Evolutionary conservation across 2,329 filamentous ascomycete species (phyloP).

Genomic region (Microdochium paspali): DNA sequence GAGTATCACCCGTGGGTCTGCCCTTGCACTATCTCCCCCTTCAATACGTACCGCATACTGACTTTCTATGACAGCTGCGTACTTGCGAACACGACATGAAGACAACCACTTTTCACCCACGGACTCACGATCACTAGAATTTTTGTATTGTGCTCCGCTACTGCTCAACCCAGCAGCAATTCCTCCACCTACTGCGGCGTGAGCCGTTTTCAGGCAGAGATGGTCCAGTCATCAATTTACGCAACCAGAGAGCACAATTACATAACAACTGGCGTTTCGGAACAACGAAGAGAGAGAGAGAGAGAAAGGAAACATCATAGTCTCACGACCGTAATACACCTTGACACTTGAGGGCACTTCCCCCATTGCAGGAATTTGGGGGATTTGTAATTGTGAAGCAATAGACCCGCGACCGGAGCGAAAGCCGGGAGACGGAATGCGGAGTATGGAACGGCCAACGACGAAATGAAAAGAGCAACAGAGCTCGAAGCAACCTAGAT

Average conservation of each 20-base stretch:
- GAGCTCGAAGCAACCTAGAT: too few species aligned
- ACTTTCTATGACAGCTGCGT: slow-evolving; percentile 17
- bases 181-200: not conserved
- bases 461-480: too few species aligned
- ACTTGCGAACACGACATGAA: slow-evolving; percentile 36
- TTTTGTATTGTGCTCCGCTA: slow-evolving; percentile 32
- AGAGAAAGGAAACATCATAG: not conserved
- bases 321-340: not conserved
- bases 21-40: not conserved
- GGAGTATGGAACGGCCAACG: too few species aligned
- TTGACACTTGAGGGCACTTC: not conserved
- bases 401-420: too few species aligned
- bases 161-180: slow-evolving; percentile 15
- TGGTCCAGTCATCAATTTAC: not conserved
- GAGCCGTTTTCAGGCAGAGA: too few species aligned
- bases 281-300: not conserved
- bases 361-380: too few species aligned
- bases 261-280: not conserved
- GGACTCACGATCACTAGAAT: slow-evolving; percentile 35
- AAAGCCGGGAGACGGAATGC: too few species aligned
- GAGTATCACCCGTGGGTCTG: slow-evolving; percentile 46
- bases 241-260: not conserved
- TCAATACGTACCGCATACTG: not conserved
- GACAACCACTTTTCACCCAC: slow-evolving; percentile 40
- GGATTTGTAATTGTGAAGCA: too few species aligned